Base-by-base conservation (phyloP, 1,284 basidiomycete genomes). In the Boletus mariae region DNA sequence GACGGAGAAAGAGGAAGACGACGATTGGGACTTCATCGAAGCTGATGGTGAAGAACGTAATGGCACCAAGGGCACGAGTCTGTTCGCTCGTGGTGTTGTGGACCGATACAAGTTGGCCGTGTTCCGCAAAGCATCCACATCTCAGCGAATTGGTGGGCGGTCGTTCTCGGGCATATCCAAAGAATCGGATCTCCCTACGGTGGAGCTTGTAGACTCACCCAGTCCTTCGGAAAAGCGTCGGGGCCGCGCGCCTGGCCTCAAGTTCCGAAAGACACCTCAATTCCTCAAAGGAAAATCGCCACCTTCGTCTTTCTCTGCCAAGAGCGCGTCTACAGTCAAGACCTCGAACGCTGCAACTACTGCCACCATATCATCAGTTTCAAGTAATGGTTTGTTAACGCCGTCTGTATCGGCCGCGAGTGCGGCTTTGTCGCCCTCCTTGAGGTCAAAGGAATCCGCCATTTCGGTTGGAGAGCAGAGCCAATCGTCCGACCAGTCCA, bases 1-100 rank as follows among this genome's bases (percentile, higher is more conserved):
- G 56, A 80, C 79, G 38, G 76, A 80, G 43, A 82, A 82, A 46
- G 84, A 88, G 41, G 82, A 85, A 25, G 84, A 85, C 49, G 87
- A 90, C 51, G 90, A 92, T 56, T 93, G 90, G 91, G 91, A 92
- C 77, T 83, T 93, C 56, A 79, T 93, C 53, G 90, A 92, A 54
- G 83, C 73, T 13, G 87, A 87, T 59, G 83, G 82, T 17, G 87
- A 91, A 64, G 90, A 92, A 56, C 77, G 82, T 53, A 92, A 92
- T 59, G 90, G 89, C 10, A 73, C 82, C 35, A 84, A 84, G 64
- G 87, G 82, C 6, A 82, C 82, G 32, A 92, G 85, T 65, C 73
- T 92, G 45, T 92, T 92, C 64, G 87, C 90, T 37, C 83, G 89
- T 31, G 90, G 90, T 13, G 87, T 91, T 40, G 88, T 92, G 50